Conservation (phyloP, 768 basidiomycete genomes). For the Lentinus brumalis region DNA sequence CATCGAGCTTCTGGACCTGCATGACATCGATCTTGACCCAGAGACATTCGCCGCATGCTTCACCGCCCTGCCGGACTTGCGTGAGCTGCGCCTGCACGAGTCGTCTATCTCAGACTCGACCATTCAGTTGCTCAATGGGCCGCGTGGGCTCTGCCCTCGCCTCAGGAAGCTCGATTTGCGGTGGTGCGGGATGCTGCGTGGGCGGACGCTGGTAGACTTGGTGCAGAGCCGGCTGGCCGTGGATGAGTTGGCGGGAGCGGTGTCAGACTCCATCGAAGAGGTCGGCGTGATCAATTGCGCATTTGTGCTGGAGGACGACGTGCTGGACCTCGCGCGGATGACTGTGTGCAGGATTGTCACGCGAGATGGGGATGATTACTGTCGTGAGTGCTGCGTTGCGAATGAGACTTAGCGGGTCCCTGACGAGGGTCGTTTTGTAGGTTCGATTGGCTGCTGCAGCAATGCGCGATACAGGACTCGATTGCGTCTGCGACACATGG, state of each 20-base stretch:
- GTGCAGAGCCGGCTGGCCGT: constrained; percentile 41
- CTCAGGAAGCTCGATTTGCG: constrained; percentile 54
- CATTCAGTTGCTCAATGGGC: constrained; percentile 40
- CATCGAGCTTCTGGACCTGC: constrained; percentile 47
- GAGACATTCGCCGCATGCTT: constrained; percentile 40
- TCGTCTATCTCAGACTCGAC: constrained; percentile 55
- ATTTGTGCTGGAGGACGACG: constrained; percentile 54
- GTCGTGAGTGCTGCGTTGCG: constrained; percentile 44
- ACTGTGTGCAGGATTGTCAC: constrained; percentile 51
- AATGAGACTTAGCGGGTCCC: not conserved
- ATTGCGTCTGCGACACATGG: constrained; percentile 41
- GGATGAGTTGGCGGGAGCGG: constrained; percentile 4
- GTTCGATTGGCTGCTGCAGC: constrained; percentile 50
- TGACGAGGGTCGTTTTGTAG: constrained; percentile 29
- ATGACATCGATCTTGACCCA: constrained; percentile 48
- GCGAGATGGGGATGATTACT: constrained; percentile 47
- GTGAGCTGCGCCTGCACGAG: constrained; percentile 57
- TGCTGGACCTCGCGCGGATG: constrained; percentile 49
- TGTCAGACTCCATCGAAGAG: constrained; percentile 39
- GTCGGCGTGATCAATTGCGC: constrained; percentile 60
- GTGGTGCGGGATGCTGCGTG: constrained; percentile 60
- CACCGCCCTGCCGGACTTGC: constrained; percentile 40
- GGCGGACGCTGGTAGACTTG: constrained; percentile 50
- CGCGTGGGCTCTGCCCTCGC: constrained; percentile 43
- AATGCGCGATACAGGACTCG: constrained; percentile 59